Evolutionary conservation across 192 early-diverging fungal genomes (phyloP).

Genomic region (Chytriomyces sp.): DNA sequence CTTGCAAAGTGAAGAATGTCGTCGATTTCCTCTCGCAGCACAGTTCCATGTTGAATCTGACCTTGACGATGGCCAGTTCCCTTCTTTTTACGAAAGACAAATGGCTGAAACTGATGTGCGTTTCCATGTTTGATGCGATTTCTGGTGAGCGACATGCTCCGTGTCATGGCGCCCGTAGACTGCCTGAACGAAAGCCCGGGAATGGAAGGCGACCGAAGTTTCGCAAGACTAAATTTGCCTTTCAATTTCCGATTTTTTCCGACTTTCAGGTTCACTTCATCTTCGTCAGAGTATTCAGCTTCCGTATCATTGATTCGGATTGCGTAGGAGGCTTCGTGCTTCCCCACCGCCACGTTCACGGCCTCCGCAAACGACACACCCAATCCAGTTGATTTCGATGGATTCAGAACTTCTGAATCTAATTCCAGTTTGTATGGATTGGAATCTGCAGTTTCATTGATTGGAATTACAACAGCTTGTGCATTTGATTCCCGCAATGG

Average conservation of each 20-base stretch:
- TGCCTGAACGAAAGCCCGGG: background rate
- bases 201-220: constrained; percentile 10
- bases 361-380: background rate
- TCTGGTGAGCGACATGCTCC: background rate
- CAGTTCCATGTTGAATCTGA: constrained; percentile 13
- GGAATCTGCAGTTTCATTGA: background rate
- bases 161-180: background rate
- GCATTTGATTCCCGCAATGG: background rate
- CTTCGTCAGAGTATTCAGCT: background rate
- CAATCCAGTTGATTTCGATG: background rate
- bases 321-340: constrained; percentile 1
- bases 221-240: constrained; percentile 13
- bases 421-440: background rate
- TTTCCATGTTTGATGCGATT: background rate
- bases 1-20: constrained; percentile 48
- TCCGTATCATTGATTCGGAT: background rate
- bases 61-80: background rate
- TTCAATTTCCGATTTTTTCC: background rate
- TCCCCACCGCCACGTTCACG: background rate
- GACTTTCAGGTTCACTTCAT: background rate
- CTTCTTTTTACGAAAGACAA: background rate
- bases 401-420: background rate
- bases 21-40: constrained; percentile 42
- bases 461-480: background rate
- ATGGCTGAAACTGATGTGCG: constrained; percentile 3